A percentile compares a stretch with the other conserved stretches of the same genome.
These are phyloP conservation scores for Nidularia pulvinata DNA, from an alignment of 768 basidiomycete genomes.

Conservation along the genomic window DNA sequence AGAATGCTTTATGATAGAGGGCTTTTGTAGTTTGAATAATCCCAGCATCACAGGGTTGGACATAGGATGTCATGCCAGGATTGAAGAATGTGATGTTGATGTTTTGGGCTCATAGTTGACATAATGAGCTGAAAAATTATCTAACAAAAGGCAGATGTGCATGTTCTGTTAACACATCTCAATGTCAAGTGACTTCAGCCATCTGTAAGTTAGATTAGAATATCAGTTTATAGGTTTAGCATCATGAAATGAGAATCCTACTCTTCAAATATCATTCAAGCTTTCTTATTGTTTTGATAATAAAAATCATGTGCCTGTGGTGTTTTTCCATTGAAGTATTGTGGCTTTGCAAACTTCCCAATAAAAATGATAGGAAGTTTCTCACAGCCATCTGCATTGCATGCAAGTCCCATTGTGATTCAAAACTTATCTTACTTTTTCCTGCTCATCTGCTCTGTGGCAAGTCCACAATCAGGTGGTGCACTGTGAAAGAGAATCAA, in stretches of 20 bases:
- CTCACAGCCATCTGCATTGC: too few species aligned
- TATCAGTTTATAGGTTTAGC: neutral
- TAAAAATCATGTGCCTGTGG: neutral
- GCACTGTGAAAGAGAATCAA: too few species aligned
- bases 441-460: too few species aligned
- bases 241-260: neutral
- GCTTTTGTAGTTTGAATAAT: neutral
- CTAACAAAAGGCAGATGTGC: neutral
- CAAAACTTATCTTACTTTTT: too few species aligned
- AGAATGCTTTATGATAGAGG: neutral
- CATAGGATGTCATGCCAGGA: neutral
- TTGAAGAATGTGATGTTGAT: neutral
- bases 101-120: neutral
- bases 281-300: neutral
- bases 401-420: too few species aligned
- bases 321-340: too few species aligned
- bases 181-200: neutral
- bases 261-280: neutral
- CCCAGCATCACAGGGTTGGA: neutral
- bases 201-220: neutral
- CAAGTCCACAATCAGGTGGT: too few species aligned
- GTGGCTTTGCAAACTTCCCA: too few species aligned
- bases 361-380: too few species aligned
- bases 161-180: neutral
- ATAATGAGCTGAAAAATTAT: neutral